A percentile compares a stretch with the other conserved stretches of the same genome.
phyloP scores from a whole-genome alignment of 768 basidiomycete genomes.

The Agaricus sinodeliciosus region DNA sequence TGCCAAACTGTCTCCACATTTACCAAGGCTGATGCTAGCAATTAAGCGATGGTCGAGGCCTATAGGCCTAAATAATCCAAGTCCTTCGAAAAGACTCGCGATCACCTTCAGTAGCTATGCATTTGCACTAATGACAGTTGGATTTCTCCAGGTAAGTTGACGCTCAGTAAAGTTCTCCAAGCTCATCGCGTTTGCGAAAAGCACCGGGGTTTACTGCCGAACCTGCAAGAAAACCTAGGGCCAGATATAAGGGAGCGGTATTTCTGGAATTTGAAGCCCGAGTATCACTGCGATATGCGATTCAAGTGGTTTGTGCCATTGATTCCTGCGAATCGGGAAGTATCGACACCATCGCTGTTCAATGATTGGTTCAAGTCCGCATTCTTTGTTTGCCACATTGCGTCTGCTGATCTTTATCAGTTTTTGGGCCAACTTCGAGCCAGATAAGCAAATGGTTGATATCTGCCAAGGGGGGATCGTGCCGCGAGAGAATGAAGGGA shows the following conservation, averaged over 20 bases:
- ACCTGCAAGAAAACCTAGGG: conserved; percentile 38
- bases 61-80: conserved; percentile 42
- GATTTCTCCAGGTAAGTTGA: conserved; percentile 44
- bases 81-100: conserved; percentile 13
- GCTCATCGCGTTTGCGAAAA: conserved; percentile 15
- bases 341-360: conserved; percentile 18
- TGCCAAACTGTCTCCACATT: conserved; percentile 35
- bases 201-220: conserved; percentile 40
- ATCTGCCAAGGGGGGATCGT: conserved; percentile 36
- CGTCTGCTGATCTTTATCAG: conserved; percentile 20
- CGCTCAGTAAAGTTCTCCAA: neutral
- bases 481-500: conserved; percentile 10
- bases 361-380: conserved; percentile 38
- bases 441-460: conserved; percentile 23
- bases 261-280: conserved; percentile 7
- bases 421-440: conserved; percentile 40
- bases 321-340: neutral
- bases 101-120: conserved; percentile 58
- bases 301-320: neutral
- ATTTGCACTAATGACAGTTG: conserved; percentile 53
- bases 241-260: conserved; percentile 9
- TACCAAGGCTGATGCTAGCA: conserved; percentile 35
- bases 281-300: conserved; percentile 3
- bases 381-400: conserved; percentile 1
- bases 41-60: conserved; percentile 60